phyloP scores from a whole-genome alignment of 352 stramenopile species.

The Phytophthora aleatoria region DNA sequence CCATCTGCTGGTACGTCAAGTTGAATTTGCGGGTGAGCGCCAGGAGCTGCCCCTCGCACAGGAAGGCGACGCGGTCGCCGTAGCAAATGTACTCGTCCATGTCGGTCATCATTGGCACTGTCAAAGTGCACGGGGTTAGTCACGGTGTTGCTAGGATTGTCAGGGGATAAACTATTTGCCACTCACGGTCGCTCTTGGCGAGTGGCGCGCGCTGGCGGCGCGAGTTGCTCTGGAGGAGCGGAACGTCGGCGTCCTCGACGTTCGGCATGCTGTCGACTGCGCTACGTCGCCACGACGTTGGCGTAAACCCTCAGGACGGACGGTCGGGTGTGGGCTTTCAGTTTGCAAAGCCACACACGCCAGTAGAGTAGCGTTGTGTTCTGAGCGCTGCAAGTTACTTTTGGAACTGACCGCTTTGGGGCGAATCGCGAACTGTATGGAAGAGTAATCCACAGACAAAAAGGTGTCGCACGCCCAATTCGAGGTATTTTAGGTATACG shows the following conservation, averaged over 20 bases:
- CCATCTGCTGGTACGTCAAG: constrained; percentile 79
- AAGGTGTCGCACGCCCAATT: constrained; percentile 22
- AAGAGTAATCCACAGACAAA: constrained; percentile 10
- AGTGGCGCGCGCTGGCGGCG: constrained; percentile 18
- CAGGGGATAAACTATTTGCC: constrained; percentile 1
- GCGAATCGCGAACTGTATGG: constrained; percentile 22
- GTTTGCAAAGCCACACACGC: constrained; percentile 17
- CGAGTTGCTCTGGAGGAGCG: constrained; percentile 32
- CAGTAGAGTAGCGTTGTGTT: constrained; percentile 3
- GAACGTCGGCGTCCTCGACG: constrained; percentile 26
- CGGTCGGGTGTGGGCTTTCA: constrained; percentile 8
- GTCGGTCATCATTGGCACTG: constrained; percentile 20
- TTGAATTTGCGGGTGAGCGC: constrained; percentile 77
- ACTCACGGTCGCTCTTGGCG: constrained; percentile 34
- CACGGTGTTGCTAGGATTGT: not conserved
- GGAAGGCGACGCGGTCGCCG: constrained; percentile 68
- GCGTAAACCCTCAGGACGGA: constrained; percentile 21
- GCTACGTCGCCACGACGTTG: constrained; percentile 33
- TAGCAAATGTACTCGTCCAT: constrained; percentile 77
- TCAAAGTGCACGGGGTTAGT: constrained; percentile 7
- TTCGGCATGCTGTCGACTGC: constrained; percentile 30
- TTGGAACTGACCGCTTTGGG: constrained; percentile 23
- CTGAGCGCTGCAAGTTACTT: constrained; percentile 26
- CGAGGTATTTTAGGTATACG: constrained; percentile 1
- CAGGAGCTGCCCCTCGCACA: constrained; percentile 76